These are phyloP conservation scores for Colletotrichum lupini DNA, from an alignment of 2,329 filamentous ascomycete genomes.

Conservation along the genomic window DNA sequence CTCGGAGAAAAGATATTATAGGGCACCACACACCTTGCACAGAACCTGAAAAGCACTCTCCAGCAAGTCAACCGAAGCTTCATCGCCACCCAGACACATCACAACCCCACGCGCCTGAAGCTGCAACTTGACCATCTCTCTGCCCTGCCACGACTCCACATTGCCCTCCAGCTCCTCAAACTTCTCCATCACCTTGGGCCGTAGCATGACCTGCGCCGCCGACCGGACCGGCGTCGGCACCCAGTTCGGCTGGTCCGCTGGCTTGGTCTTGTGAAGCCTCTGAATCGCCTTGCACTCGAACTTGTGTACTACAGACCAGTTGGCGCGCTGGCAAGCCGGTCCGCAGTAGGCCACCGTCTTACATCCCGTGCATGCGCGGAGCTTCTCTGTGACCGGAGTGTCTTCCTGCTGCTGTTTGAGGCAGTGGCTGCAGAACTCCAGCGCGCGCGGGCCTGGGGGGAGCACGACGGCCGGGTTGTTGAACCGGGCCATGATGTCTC, in stretches of 20 bases:
- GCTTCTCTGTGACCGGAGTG: conserved; percentile 37
- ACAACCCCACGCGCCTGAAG: conserved; percentile 53
- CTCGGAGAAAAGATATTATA: neutral
- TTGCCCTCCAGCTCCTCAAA: conserved; percentile 60
- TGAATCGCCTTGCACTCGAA: conserved; percentile 62
- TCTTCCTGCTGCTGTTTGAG: conserved; percentile 40
- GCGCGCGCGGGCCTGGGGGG: conserved; percentile 55
- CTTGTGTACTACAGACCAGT: conserved; percentile 65
- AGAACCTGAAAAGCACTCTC: conserved; percentile 55
- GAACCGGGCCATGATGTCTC: conserved; percentile 59
- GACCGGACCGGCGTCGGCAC: conserved; percentile 67
- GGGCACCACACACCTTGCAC: conserved; percentile 59
- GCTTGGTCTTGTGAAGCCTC: conserved; percentile 48
- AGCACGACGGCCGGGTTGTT: conserved; percentile 55
- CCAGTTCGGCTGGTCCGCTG: conserved; percentile 42
- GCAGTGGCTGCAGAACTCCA: conserved; percentile 61
- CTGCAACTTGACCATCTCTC: conserved; percentile 59
- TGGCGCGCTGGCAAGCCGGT: conserved; percentile 61
- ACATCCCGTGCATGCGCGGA: conserved; percentile 61
- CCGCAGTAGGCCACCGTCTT: conserved; percentile 66
- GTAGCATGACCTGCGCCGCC: conserved; percentile 62
- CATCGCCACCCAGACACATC: conserved; percentile 39
- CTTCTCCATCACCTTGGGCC: conserved; percentile 44
- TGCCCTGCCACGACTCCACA: conserved; percentile 48
- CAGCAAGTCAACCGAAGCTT: conserved; percentile 54